Evolutionary conservation across 2,329 filamentous ascomycete species (phyloP), one percentile per base, ranked within the genome.

Genomic region (Pseudogymnoascus sp.): DNA sequence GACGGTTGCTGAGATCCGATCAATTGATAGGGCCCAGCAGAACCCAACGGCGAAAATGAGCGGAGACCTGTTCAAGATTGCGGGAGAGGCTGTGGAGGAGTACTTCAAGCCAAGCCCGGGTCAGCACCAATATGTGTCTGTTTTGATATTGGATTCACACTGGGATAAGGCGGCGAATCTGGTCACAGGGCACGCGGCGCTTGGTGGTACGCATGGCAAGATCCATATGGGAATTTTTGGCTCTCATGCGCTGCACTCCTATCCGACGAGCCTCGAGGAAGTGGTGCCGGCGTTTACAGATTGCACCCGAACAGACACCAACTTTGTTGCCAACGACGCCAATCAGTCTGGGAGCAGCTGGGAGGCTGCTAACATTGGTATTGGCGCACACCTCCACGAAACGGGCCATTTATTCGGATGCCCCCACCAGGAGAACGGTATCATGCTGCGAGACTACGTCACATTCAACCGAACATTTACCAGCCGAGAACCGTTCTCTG

Each of bases 341-440:
- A 89, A 90, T 69, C 90, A 96, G 69, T 88, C 88, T 6, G 93
- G 93, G 23, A 96, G 90, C 73, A 95, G 87, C 57, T 98, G 93
- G 93, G 93, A 98, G 75, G 87, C 92, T n/a, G 92, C 91, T 25
- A 96, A 93, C 70, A 89, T 96, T 66, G 93, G 93, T 31, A 96
- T 98, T 68, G 93, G 93, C 6, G 93, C 92, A 8, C 93, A 98
- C 75, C 77, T 98, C 60, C 93, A 96, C 75, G 92, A 97, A 76
- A 89, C 89, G 0, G 93, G 93, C 3, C 93, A 96, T 77, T 77
- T 96, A 21, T 90, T 98, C 69, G 93, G 93, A 61, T 96, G 91
- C 69, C 91, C 92, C 8, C 90, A 96, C 73, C 92, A 96, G 73
- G 91, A 95, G 72, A 89, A 80, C 28, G 93, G 95, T n/a, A 82